Percentiles rank a stretch among this genome's conserved stretches.
Evolutionary conservation across 257 asterid genomes (phyloP).

Genomic region (Solanum clarkiae): DNA sequence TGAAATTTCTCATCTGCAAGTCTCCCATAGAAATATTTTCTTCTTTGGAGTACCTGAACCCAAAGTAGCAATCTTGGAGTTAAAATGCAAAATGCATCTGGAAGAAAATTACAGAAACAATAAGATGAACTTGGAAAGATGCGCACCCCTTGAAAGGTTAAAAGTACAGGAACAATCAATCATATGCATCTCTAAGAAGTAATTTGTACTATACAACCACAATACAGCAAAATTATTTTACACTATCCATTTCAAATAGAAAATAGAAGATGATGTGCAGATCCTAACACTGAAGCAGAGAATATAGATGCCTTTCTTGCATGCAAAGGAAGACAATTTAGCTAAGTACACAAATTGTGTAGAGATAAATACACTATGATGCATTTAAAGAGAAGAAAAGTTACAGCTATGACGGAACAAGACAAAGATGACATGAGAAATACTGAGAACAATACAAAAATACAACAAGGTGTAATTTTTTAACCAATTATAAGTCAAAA

Average conservation of each 20-base stretch:
- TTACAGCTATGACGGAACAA: background rate
- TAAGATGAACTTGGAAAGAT: background rate
- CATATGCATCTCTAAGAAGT: background rate
- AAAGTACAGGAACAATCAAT: background rate
- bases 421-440: background rate
- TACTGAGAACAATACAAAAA: background rate
- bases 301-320: background rate
- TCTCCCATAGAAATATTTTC: constrained; percentile 53
- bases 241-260: background rate
- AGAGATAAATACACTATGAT: background rate
- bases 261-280: background rate
- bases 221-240: background rate
- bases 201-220: background rate
- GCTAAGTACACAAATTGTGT: background rate
- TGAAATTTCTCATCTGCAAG: constrained; percentile 49
- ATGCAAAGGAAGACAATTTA: background rate
- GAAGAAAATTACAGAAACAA: background rate
- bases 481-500: background rate
- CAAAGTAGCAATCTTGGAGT: background rate
- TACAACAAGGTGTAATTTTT: background rate
- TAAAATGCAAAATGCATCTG: background rate
- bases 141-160: background rate
- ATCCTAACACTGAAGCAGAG: background rate
- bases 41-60: constrained; percentile 83
- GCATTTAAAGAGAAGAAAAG: background rate